Evolutionary conservation across 179 eudicot genomes (phyloP), one percentile per base, ranked within the genome.

Genomic region (Patellifolia procumbens): DNA sequence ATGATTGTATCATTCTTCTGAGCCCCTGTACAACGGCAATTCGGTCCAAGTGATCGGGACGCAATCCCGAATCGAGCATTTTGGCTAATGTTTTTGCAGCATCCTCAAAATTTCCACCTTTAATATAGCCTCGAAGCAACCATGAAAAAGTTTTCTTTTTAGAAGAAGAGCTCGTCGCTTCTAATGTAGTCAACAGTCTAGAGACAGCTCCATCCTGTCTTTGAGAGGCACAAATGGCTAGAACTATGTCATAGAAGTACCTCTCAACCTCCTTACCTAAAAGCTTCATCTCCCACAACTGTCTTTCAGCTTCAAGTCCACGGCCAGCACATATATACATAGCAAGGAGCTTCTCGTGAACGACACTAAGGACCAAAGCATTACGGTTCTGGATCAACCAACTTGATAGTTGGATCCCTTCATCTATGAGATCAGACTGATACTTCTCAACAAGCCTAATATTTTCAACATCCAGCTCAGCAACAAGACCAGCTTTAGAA

Each of bases 151-250:
- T 87, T 77, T 89, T 91, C 87, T 89, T 94, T 71, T 86, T 87
- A 56, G 79, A 70, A 6, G 85, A 49, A 59, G 86, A 74, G 75
- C 96, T 86, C 43, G 89, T 68, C 29, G 87, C 85, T 78, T 92
- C 98, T 66, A 88, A 74, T 71, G 91, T 83, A 5, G 97, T 80
- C 39, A 91, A 81, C 77, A 94, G 75, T 72, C 98, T 86, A 53
- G 88, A 80, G 69, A 94, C 85, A 37, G 93, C 83, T 43, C 67
- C 76, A 0, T 60, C 52, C 74, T 87, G 87, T 48, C 86, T 80
- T 66, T 92, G 91, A 9, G 93, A 92, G 60, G 97, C 97, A 81
- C 94, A 94, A 29, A 94, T 92, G 67, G 98, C 94, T 69, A 94
- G 71, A 56, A 92, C 98, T 43, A 92, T 88, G 83, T 94, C 93